Base-by-base conservation (phyloP, 129 eudicot species). In the Erigeron canadensis region DNA sequence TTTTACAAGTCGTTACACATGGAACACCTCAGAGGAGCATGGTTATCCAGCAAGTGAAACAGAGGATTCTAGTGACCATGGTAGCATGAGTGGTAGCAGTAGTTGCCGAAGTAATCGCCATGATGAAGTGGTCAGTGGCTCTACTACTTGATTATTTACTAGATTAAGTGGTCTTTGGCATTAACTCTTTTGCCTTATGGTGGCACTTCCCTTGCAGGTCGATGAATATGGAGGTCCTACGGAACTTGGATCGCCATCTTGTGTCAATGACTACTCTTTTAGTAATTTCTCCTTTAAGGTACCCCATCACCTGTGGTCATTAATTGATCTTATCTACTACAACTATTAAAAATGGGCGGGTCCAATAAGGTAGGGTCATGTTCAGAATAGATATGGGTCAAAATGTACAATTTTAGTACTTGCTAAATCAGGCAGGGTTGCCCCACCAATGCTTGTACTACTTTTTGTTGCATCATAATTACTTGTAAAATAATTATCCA, bases 241-340 rank as follows among this genome's bases (percentile, higher is more conserved):
- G 1, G 99, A 86, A 75, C 80, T 73, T 74, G 99, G 86, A 68
- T 82, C 99, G 2, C 82, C 83, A 28, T 77, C 86, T 65, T 72
- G 77, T 28, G 86, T 90, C 67, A 78, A 95, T 79, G 76, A 95
- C 81, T 90, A 95, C 76, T 88, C 99, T 51, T 95, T 95, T 62
- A 95, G 97, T 79, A 95, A 95, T 78, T 95, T 95, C 81, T 95
- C 99, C 1, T 95, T 95, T 42, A 95, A 95, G 99, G 99, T 95
- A 90, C 38, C n/a, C 55, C 61, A 21, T 65, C 11, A 7, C 18
- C 18, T 9, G 15, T 28, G 53, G 44, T 53, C 51, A 6, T 23
- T 34, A 13, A 8, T 44, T 45, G 3, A 64, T 75, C 64, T 68
- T 44, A 50, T 15, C 46, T 56, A n/a, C 34, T 28, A 28, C 34